These are phyloP conservation scores for Euphorbia lathyris DNA, from an alignment of 345 rosid genomes.

Conservation along the genomic window DNA sequence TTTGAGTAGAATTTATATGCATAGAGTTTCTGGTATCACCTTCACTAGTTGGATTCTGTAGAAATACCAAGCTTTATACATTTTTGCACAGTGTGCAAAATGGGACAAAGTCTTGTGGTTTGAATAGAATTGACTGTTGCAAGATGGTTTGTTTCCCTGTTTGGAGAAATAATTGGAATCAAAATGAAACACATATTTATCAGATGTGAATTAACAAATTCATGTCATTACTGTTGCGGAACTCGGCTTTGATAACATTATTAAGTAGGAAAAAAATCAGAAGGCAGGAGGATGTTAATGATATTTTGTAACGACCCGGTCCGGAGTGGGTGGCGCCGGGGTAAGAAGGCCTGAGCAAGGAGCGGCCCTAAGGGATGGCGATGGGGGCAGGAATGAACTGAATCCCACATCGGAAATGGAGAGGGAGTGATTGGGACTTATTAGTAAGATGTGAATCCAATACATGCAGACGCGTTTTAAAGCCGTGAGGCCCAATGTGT, in stretches of 20 bases:
- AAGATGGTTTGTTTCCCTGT: constrained; percentile 64
- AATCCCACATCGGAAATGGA: too few relatives aligned
- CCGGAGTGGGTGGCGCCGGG: too few relatives aligned
- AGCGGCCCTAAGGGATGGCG: too few relatives aligned
- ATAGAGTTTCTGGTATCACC: constrained; percentile 29
- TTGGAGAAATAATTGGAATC: constrained; percentile 8
- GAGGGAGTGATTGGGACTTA: too few relatives aligned
- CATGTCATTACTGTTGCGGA: not conserved
- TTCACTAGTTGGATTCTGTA: constrained; percentile 55
- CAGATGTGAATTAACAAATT: not conserved
- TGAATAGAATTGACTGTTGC: constrained; percentile 61
- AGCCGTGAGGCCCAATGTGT: too few relatives aligned
- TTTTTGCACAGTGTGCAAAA: constrained; percentile 63
- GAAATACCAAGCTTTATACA: constrained; percentile 69
- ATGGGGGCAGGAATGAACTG: too few relatives aligned
- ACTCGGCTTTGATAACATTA: not conserved
- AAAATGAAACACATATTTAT: not conserved
- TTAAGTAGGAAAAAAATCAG: not conserved
- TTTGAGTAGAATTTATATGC: not conserved
- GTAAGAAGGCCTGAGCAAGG: too few relatives aligned
- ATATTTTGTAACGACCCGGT: too few relatives aligned
- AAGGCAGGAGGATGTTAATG: not conserved
- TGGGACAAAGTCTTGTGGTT: constrained; percentile 48
- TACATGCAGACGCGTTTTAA: too few relatives aligned
- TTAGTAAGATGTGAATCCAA: too few relatives aligned